Percentiles rank a stretch among this genome's conserved stretches.
These are phyloP conservation scores for Fusarium burgessii DNA, from an alignment of 2,329 filamentous ascomycete species.

Conservation along the genomic window DNA sequence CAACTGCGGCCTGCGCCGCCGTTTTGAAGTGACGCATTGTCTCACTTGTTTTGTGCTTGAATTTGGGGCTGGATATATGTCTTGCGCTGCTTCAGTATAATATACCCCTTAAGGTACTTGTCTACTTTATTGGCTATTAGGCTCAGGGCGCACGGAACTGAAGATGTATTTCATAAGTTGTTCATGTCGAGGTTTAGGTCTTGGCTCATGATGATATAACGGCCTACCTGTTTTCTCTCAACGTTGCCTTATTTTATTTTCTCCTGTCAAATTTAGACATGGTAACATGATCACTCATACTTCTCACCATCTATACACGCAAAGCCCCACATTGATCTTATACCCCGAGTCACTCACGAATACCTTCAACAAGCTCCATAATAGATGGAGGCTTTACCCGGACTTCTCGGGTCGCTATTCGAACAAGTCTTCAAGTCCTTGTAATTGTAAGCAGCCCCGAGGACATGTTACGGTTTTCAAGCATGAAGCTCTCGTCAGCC, in stretches of 20 bases:
- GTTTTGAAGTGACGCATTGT: constrained; percentile 10
- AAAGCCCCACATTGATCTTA: constrained; percentile 14
- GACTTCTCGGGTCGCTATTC: not conserved
- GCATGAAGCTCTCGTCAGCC: constrained; percentile 44
- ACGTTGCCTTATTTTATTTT: not conserved
- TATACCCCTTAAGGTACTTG: constrained; percentile 37
- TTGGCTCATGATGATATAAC: constrained; percentile 40
- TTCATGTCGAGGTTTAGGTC: constrained; percentile 30
- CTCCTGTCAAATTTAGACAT: not conserved
- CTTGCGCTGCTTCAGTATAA: constrained; percentile 27
- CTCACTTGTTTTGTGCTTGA: constrained; percentile 4
- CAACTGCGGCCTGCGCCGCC: constrained; percentile 1
- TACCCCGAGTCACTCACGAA: not conserved
- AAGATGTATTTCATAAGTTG: constrained; percentile 27
- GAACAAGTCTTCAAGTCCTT: not conserved
- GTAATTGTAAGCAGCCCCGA: constrained; percentile 12
- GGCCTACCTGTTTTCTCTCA: constrained; percentile 25
- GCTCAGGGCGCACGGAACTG: constrained; percentile 22
- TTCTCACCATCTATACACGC: not conserved
- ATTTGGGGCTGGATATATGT: constrained; percentile 7
- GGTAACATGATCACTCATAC: not conserved
- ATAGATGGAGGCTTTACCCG: not conserved
- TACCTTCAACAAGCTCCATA: not conserved
- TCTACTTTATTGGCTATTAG: constrained; percentile 22
- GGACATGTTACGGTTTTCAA: constrained; percentile 20